Conservation (phyloP, 805 yeast genomes). For the Peterozyma toletana region DNA sequence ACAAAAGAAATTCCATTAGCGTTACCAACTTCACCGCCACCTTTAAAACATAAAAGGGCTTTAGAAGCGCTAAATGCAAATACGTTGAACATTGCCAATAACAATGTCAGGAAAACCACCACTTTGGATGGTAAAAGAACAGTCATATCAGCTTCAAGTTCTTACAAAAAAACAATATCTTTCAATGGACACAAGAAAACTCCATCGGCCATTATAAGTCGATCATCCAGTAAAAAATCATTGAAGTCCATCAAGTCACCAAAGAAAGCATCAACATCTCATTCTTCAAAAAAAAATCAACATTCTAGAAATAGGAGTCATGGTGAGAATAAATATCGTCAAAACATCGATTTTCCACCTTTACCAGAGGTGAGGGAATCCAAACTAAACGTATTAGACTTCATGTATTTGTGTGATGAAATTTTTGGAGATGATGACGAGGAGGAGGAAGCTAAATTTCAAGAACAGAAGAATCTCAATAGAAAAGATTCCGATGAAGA, state of each 20-base stretch:
- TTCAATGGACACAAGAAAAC: slow-evolving; percentile 20
- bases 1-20: slow-evolving; percentile 20
- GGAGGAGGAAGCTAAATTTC: slow-evolving; percentile 8
- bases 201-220: slow-evolving; percentile 7
- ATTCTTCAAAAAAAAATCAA: neutral
- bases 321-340: neutral
- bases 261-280: no score
- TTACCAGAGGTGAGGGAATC: slow-evolving; percentile 6
- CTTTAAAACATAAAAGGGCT: slow-evolving; percentile 7
- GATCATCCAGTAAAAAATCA: slow-evolving; percentile 7
- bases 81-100: slow-evolving; percentile 8
- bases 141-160: slow-evolving; percentile 37
- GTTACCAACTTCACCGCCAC: neutral
- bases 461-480: slow-evolving; percentile 2
- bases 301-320: neutral
- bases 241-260: neutral
- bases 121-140: slow-evolving; percentile 24
- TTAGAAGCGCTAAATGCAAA: slow-evolving; percentile 3
- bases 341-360: neutral
- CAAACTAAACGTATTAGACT: slow-evolving; percentile 7
- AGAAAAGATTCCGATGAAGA: neutral
- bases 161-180: slow-evolving; percentile 42
- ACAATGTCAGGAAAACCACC: slow-evolving; percentile 21
- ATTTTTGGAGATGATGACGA: slow-evolving; percentile 9
- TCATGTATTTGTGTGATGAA: slow-evolving; percentile 8